Evolutionary conservation across 306 rosid species (phyloP).

Genomic region (Delonix regia): DNA sequence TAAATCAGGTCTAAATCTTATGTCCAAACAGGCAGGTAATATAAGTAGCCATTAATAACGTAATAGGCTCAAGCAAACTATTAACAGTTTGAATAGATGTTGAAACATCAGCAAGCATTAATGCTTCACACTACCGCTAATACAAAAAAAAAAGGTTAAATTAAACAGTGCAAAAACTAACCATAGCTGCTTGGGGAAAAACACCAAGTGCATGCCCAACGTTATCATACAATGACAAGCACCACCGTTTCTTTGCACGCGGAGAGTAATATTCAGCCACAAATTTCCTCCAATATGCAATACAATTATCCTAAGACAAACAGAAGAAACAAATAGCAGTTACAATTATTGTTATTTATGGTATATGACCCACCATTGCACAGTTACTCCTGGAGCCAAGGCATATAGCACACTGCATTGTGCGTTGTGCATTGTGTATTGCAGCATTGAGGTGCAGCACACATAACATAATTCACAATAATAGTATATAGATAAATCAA

Average conservation of each 20-base stretch:
- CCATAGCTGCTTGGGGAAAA: conserved; percentile 94
- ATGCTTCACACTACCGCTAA: neutral
- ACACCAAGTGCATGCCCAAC: conserved; percentile 92
- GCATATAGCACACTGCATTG: neutral
- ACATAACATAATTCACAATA: neutral
- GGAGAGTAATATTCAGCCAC: conserved; percentile 93
- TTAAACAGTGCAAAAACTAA: conserved; percentile 39
- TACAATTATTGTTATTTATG: neutral
- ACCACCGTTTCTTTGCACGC: conserved; percentile 95
- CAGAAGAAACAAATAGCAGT: conserved; percentile 20
- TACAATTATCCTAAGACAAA: conserved; percentile 72
- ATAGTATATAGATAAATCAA: neutral
- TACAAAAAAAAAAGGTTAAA: conserved; percentile 6
- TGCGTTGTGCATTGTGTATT: neutral
- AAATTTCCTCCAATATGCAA: conserved; percentile 97
- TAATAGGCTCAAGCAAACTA: conserved; percentile 12
- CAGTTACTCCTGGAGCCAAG: neutral
- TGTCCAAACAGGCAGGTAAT: neutral
- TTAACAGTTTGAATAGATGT: neutral
- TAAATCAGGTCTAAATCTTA: neutral
- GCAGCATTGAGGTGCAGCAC: neutral
- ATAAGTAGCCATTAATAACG: neutral
- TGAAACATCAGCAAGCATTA: neutral
- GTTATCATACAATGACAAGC: conserved; percentile 85
- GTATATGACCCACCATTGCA: neutral